phyloP scores from a whole-genome alignment of 352 stramenopile species.

The Phytophthora hybrid region DNA sequence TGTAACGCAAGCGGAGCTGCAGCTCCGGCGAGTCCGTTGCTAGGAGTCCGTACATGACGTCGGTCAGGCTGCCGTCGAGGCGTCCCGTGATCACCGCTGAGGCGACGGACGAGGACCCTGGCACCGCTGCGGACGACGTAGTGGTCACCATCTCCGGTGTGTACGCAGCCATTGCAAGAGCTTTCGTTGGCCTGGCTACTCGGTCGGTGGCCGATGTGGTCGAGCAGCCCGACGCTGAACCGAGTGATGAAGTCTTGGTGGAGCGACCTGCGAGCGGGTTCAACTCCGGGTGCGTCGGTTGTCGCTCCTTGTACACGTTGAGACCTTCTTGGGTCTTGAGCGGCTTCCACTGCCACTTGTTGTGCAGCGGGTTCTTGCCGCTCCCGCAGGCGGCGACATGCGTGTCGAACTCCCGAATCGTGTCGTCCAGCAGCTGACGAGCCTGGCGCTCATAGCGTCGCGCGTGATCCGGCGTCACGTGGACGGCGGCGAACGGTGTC shows the following conservation, averaged over 20 bases:
- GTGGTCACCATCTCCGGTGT: slow-evolving; percentile 24
- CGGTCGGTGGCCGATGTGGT: slow-evolving; percentile 3
- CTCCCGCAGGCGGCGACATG: slow-evolving; percentile 21
- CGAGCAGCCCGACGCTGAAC: slow-evolving; percentile 15
- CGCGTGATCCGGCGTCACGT: slow-evolving; percentile 25
- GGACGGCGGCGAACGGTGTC: slow-evolving; percentile 33
- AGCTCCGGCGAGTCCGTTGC: slow-evolving; percentile 39
- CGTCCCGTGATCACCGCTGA: slow-evolving; percentile 40
- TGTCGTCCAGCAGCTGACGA: slow-evolving; percentile 35
- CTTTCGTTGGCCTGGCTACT: slow-evolving; percentile 21
- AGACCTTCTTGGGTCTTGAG: slow-evolving; percentile 40
- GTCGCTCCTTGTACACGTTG: slow-evolving; percentile 44
- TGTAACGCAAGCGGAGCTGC: slow-evolving; percentile 41
- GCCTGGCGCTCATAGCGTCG: slow-evolving; percentile 31
- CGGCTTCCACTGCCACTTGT: slow-evolving; percentile 47
- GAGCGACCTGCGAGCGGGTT: neutral
- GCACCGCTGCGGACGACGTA: slow-evolving; percentile 9
- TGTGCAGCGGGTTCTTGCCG: slow-evolving; percentile 31
- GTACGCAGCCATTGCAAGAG: slow-evolving; percentile 41
- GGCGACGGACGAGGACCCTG: slow-evolving; percentile 17
- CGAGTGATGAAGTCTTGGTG: slow-evolving; percentile 3
- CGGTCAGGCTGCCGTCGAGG: slow-evolving; percentile 38
- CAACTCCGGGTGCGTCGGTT: slow-evolving; percentile 33
- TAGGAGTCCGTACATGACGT: slow-evolving; percentile 51
- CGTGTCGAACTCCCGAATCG: slow-evolving; percentile 30